Percentiles rank a stretch among this genome's conserved stretches.
These are phyloP conservation scores for Fusarium sterilihyphosum DNA, from an alignment of 2,329 filamentous ascomycete species.

Conservation along the genomic window DNA sequence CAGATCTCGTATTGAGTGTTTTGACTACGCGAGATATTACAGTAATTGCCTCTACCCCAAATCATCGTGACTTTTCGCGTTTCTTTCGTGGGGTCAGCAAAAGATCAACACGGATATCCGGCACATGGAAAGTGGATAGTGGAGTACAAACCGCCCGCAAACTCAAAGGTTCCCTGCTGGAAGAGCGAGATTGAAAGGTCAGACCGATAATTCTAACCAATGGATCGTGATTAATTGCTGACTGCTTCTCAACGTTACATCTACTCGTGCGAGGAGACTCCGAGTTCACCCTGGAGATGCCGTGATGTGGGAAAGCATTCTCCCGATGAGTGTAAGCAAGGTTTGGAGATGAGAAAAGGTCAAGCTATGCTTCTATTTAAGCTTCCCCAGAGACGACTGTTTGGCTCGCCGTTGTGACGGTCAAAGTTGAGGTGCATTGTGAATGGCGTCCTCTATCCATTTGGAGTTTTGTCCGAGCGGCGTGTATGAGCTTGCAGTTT, in stretches of 20 bases:
- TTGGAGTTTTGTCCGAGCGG: fast-evolving
- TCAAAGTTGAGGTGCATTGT: fast-evolving
- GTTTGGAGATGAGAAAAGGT: neutral
- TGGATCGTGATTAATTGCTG: neutral
- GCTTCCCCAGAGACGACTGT: neutral
- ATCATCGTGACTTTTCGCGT: neutral
- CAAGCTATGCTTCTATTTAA: neutral
- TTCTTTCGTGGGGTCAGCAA: neutral
- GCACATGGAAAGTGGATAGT: neutral
- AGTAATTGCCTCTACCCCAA: neutral
- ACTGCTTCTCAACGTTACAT: neutral
- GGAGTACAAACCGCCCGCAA: neutral
- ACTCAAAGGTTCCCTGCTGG: neutral
- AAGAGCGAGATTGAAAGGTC: neutral
- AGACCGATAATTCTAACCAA: neutral
- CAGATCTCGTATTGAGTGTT: neutral
- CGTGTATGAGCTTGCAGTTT: fast-evolving
- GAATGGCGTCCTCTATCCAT: fast-evolving
- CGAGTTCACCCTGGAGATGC: neutral
- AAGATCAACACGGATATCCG: neutral
- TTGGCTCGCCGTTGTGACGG: fast-evolving
- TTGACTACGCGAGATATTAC: too few relatives aligned
- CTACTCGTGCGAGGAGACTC: neutral
- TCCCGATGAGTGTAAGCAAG: neutral
- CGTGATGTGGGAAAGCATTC: neutral